Base-by-base conservation (phyloP, 441 rosid genomes). In the Metrosideros polymorpha region DNA sequence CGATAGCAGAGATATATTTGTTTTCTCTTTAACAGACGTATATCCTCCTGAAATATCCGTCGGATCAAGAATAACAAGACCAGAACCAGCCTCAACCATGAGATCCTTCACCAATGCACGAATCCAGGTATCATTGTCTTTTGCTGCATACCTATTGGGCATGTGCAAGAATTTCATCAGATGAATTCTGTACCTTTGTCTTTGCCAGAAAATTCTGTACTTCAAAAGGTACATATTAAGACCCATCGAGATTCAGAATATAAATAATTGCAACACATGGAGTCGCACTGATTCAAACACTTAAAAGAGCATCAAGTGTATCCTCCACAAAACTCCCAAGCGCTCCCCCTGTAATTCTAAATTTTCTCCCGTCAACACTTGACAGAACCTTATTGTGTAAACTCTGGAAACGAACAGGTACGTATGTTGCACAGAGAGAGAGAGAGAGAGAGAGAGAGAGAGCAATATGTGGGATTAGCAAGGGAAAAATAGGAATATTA, bases 71-170 rank as follows among this genome's bases (percentile, higher is more conserved):
- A 98, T 93, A 88, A 94, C 91, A 89, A 98, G 98, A 90, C 99
- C 99, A 88, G 99, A 98, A 88, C 98, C 99, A 88, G 99, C 93
- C 93, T 98, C 99, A 83, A 98, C 89, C 25, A 93, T 95, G 88
- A 98, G 91, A 91, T 94, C 97, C 94, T 96, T 98, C 91, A 95
- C 91, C 86, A 94, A 89, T 76, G 99, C 95, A 45, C 99, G 95
- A 83, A 95, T 92, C 99, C 99, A 98, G 84, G 92, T 94, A 91
- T 97, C 99, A 91, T 95, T 95, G 90, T 93, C 99, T 93, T 96
- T 98, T 88, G 99, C 92, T 63, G 99, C 99, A 92, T 92, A 96
- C 99, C 99, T 98, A 90, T 89, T 86, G 53, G 63, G 83, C 47
- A 85, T 86, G 83, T n/a, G 52, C n/a, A 77, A 24, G 45, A n/a